Evolutionary conservation across 352 stramenopile species (phyloP), one percentile per base, ranked within the genome.

Genomic region (Globisporangium paddicum): DNA sequence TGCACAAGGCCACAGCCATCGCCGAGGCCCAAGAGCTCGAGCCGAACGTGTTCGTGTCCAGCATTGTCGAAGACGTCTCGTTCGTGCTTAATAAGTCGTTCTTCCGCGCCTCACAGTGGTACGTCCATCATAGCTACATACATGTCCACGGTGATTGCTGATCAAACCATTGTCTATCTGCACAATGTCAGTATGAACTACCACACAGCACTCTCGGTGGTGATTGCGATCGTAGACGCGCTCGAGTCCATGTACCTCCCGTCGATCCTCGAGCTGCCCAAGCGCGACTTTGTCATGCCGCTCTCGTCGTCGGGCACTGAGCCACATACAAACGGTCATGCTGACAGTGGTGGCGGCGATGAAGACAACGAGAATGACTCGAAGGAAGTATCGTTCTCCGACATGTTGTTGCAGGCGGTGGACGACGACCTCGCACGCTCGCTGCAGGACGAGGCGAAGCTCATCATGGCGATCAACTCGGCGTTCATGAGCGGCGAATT

Each of bases 391-490:
- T 90, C 79, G 5, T 95, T 95, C 59, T 92, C 82, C 0, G 85
- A 92, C 41, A 79, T 90, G 70, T 65, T 95, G 10, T 63, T 93
- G 7, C 75, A 87, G 38, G 83, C 79, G 40, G 81, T 95, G 13
- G 82, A 95, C 55, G 74, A 91, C 30, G 85, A 95, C 58, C 67
- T 95, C 40, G 72, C 80, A 45, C 67, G 67, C 21, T 69, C 73
- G 2, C 35, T 77, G 2, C 79, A 93, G 50, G 74, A 89, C 23
- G 82, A 95, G 46, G 79, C 82, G 30, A 87, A 86, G 42, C 75
- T 90, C 25, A 81, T 95, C 59, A 92, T 95, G 82, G 87, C 85
- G n/a, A 90, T 95, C 60, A 93, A 93, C 62, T 93, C 85, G 49
- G 71, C 85, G 5, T 89, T 82, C 55, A 79, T 90, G 72, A 93